Percentiles rank a stretch among this genome's conserved stretches.
These are phyloP conservation scores for Blastocystis sp. DNA, from an alignment of 352 stramenopile genomes.

Conservation along the genomic window DNA sequence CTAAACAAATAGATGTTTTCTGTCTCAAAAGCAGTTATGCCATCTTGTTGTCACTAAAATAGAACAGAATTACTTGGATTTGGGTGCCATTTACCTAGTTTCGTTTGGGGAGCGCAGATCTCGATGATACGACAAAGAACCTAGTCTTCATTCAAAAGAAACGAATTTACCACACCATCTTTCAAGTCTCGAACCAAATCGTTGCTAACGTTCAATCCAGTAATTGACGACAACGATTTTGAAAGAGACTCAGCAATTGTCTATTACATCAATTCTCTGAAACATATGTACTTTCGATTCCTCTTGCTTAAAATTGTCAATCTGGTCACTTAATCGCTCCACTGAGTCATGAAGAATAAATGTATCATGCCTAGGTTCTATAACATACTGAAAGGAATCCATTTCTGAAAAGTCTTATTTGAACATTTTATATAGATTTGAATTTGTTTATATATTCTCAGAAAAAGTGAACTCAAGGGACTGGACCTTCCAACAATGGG, in stretches of 20 bases:
- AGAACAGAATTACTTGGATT: not conserved
- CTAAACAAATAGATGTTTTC: conserved; percentile 50
- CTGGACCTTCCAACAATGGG: too few species aligned
- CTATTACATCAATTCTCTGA: not conserved
- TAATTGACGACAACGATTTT: not conserved
- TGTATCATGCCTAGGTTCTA: not conserved
- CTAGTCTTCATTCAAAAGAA: not conserved
- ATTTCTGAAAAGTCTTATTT: not conserved
- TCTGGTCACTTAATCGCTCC: not conserved
- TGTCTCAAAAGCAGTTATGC: conserved; percentile 10
- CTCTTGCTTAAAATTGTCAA: conserved; percentile 15
- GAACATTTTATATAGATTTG: too few species aligned
- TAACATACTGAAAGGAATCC: not conserved
- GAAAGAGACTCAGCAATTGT: conserved; percentile 13
- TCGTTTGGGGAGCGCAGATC: not conserved
- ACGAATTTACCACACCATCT: not conserved
- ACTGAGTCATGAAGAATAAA: not conserved
- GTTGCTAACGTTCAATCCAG: not conserved
- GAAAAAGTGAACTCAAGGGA: too few species aligned
- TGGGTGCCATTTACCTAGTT: conserved; percentile 32
- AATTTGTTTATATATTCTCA: too few species aligned
- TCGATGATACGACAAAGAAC: conserved; percentile 31
- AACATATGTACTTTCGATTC: not conserved
- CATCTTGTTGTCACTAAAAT: not conserved
- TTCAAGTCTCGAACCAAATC: not conserved